Base-by-base conservation (phyloP, 2,329 filamentous ascomycete genomes). In the Aspergillus sp. region DNA sequence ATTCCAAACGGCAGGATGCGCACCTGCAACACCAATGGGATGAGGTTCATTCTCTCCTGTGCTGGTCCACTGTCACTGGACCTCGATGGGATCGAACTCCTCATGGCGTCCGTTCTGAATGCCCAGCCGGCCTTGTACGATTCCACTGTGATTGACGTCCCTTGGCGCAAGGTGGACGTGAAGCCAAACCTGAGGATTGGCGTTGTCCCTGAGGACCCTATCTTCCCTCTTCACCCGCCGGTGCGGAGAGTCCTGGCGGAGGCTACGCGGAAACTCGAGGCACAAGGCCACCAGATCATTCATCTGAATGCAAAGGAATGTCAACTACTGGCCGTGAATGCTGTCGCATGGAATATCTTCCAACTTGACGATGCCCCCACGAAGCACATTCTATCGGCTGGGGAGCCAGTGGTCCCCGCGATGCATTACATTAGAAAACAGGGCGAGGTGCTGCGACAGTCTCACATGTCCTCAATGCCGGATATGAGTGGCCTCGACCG, bases 221-320 rank as follows among this genome's bases (percentile, higher is more conserved):
- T 73, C 3, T 75, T 76, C 25, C 77, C 78, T 2, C 61, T 82
- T 0, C 78, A 81, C 11, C 80, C 81, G 0, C 75, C 79, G 0
- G 71, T 82, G 3, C 69, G 67, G 1, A 70, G 77, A 3, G 67
- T 74, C 0, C 54, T 82, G 2, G 65, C 73, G 11, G 66, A 64
- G 3, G 76, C 76, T 0, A 65, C 69, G 0, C 64, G 62, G 1
- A 58, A 58, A 2, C 63, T 83, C 1, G 61, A 71, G 41, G 64
- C 61, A 0, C 70, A 73, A 0, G 81, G 80, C 0, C 78, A 83
- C 53, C 60, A 62, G 0, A 58, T 82, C 0, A 56, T 80, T 0
- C 52, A 55, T 0, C 53, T 79, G 2, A 32, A 42, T 14, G 34
- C 44, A 36, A 38, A 49, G 2, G 54, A 61, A 49, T 56, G 50